Conservation (phyloP, 441 rosid species). For the Syzygium syzygioides region DNA sequence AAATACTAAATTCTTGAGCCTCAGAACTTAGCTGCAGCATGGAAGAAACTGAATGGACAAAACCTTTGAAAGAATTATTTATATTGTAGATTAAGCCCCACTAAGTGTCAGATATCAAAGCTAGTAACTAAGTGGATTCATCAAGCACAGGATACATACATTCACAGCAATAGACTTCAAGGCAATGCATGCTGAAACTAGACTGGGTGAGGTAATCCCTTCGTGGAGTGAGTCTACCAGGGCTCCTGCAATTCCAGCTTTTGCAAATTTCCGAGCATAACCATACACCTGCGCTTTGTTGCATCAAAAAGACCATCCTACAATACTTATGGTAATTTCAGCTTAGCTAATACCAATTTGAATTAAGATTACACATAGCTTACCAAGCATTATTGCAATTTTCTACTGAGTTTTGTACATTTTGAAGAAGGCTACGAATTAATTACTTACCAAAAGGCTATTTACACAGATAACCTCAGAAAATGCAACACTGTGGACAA, state of each 20-base stretch:
- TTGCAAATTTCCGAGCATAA: constrained; percentile 83
- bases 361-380: background rate
- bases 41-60: background rate
- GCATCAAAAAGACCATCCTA: background rate
- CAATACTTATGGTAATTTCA: background rate
- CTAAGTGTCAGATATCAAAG: background rate
- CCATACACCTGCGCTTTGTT: constrained; percentile 69
- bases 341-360: background rate
- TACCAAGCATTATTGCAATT: background rate
- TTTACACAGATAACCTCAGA: background rate
- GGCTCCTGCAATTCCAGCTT: constrained; percentile 64
- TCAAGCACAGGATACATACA: constrained; percentile 34
- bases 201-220: constrained; percentile 66
- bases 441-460: background rate
- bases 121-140: background rate
- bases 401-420: background rate
- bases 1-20: background rate
- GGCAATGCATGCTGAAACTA: constrained; percentile 78
- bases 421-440: background rate
- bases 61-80: background rate
- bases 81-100: background rate
- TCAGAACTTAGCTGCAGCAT: background rate
- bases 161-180: constrained; percentile 82
- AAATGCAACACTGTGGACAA: background rate
- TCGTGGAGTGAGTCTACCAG: constrained; percentile 60